Conservation (phyloP, 1,284 basidiomycete species). For the Laetiporus sulphureus region DNA sequence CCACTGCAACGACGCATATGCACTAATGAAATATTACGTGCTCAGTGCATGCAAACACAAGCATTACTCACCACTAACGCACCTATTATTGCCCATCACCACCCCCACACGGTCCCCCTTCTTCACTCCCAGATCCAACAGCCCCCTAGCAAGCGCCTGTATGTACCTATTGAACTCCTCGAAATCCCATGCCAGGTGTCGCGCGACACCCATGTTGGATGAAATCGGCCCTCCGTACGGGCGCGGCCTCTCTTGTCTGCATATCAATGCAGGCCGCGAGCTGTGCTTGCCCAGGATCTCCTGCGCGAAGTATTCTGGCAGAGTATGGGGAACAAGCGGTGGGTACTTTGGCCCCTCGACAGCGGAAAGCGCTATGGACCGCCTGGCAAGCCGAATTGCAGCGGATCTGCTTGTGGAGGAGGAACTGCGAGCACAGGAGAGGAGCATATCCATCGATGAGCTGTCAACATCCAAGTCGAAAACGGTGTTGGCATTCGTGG, state of each 20-base stretch:
- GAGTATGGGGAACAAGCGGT: conserved; percentile 53
- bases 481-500: too few species aligned
- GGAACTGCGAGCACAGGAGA: neutral
- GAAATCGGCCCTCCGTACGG: conserved; percentile 55
- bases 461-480: too few species aligned
- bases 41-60: too few species aligned
- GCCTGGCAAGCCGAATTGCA: neutral
- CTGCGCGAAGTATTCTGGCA: conserved; percentile 55
- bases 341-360: conserved; percentile 56
- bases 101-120: conserved; percentile 78
- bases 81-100: conserved; percentile 82
- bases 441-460: too few species aligned
- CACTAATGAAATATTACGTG: conserved; percentile 31
- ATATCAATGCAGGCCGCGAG: conserved; percentile 59
- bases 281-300: conserved; percentile 47
- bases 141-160: conserved; percentile 61
- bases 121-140: conserved; percentile 62
- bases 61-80: conserved; percentile 4
- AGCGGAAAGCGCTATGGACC: conserved; percentile 32
- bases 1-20: conserved; percentile 80
- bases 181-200: conserved; percentile 71
- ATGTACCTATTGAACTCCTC: conserved; percentile 65
- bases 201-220: conserved; percentile 36
- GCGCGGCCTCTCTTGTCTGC: conserved; percentile 48
- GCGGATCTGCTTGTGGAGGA: neutral